Conservation (phyloP, 179 eudicot species). For the Beta corolliflora region DNA sequence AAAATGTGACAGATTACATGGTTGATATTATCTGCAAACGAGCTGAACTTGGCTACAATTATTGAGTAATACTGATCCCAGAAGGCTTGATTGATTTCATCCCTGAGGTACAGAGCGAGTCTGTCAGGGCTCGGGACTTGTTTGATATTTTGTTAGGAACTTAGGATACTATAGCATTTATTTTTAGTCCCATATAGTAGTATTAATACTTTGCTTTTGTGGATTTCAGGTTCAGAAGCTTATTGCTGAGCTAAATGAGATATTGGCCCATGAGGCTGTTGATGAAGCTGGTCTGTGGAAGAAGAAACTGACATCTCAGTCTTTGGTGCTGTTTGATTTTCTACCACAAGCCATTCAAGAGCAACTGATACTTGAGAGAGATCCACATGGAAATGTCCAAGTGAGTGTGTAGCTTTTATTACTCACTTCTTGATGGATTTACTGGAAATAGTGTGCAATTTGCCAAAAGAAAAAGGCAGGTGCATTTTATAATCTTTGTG, state of each 20-base stretch:
- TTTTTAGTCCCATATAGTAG: neutral
- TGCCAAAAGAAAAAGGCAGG: neutral
- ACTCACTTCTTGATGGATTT: slow-evolving; percentile 9
- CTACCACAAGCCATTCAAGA: slow-evolving; percentile 86
- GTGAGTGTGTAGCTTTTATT: slow-evolving; percentile 32
- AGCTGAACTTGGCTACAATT: slow-evolving; percentile 77
- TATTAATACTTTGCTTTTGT: slow-evolving; percentile 10
- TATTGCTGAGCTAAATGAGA: slow-evolving; percentile 90
- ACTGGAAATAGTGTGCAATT: neutral
- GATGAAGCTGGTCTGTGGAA: slow-evolving; percentile 91
- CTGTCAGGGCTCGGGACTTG: neutral
- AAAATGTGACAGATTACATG: slow-evolving; percentile 86
- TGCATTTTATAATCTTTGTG: neutral
- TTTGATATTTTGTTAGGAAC: neutral
- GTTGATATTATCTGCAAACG: slow-evolving; percentile 89
- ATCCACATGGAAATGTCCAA: slow-evolving; percentile 98
- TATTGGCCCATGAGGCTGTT: slow-evolving; percentile 75
- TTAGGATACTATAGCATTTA: neutral
- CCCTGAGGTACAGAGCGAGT: slow-evolving; percentile 72
- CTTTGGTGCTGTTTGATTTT: slow-evolving; percentile 65
- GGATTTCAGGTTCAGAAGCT: slow-evolving; percentile 87
- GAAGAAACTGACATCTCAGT: slow-evolving; percentile 65
- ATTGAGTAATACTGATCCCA: slow-evolving; percentile 92
- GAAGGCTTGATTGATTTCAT: slow-evolving; percentile 98
- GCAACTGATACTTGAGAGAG: slow-evolving; percentile 94